Evolutionary conservation across 2,329 filamentous ascomycete genomes (phyloP), one percentile per base, ranked within the genome.

Genomic region (Colletotrichum sp.): DNA sequence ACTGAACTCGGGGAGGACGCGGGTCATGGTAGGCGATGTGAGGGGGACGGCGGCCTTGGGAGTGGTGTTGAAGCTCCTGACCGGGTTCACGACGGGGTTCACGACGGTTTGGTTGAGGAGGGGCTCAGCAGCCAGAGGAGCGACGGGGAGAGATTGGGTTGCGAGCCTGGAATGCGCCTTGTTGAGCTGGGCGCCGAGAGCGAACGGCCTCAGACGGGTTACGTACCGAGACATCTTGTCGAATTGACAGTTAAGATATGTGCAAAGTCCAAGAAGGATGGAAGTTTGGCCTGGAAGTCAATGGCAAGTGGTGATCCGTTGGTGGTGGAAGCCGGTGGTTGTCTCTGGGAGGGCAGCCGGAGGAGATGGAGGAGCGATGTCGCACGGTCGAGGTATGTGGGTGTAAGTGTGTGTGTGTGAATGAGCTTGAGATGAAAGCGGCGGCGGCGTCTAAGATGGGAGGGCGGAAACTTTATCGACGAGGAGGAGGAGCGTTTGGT

Each of bases 1-100:
- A 80, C 90, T 93, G 87, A 97, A 97, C 81, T 97, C 95, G 60
- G 94, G 92, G 67, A 96, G 84, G 15, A 84, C 76, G 34, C 82
- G 70, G 8, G 70, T 36, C 70, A 64, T 44, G 26, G 71, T 80
- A 39, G 82, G 72, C 26, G 78, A 68, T 44, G 72, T 75, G 18
- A 74, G 21, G 30, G 70, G 75, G 64, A 36, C 32, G 69, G 34
- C 66, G 28, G 28, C 70, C 36, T 73, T 73, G 65, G 74, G 59
- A 49, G 32, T 73, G 26, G 64, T 28, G 64, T 76, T 65, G 65
- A 76, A 76, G 65, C 57, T 64, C 34, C 71, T 74, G 49, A 44
- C 59, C n/a, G 60, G 62, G 15, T 62, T 39, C 44, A 52, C 44
- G 44, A 52, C n/a, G 3, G 28, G 44, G 44, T 52, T 52, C 44